Evolutionary conservation across 73 alveolate species (phyloP).

Genomic region (Stentor coeruleus): DNA sequence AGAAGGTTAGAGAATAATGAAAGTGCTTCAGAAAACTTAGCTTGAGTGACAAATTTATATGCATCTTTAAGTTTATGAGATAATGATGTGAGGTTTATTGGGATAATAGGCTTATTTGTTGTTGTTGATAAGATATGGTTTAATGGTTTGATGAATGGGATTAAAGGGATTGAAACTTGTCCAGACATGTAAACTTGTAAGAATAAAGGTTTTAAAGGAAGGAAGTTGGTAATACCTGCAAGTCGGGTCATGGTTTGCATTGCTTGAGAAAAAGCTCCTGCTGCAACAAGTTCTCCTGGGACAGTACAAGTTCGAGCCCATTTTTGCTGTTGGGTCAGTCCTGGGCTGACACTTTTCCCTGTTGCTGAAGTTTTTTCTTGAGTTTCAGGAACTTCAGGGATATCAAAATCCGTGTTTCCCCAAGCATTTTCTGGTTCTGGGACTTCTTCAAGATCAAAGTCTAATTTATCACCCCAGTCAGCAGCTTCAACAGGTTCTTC

Average conservation of each 20-base stretch:
- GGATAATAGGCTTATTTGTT: background rate
- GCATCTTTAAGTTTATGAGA: constrained; percentile 9
- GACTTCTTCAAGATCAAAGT: constrained; percentile 17
- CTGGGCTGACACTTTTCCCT: background rate
- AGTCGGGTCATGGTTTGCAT: constrained; percentile 1
- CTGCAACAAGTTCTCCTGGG: constrained; percentile 32
- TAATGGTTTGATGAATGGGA: background rate
- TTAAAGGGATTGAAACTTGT: constrained; percentile 23
- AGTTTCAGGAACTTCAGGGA: constrained; percentile 7
- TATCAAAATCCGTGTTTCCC: constrained; percentile 25
- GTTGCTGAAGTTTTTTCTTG: background rate
- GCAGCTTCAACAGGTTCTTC: background rate
- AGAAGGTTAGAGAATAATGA: background rate
- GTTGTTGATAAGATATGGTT: too few species aligned
- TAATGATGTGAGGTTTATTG: background rate
- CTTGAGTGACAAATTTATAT: constrained; percentile 6
- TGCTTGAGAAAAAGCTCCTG: constrained; percentile 24
- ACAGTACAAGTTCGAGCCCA: constrained; percentile 5
- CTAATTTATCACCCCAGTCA: constrained; percentile 25
- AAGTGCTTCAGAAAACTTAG: constrained; percentile 12
- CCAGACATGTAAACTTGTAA: constrained; percentile 22
- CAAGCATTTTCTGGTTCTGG: background rate
- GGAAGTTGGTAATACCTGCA: constrained; percentile 19
- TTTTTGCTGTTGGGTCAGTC: background rate
- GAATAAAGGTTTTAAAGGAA: background rate